Evolutionary conservation across 805 yeast species (phyloP).

Genomic region (Hanseniaspora meyeri): DNA sequence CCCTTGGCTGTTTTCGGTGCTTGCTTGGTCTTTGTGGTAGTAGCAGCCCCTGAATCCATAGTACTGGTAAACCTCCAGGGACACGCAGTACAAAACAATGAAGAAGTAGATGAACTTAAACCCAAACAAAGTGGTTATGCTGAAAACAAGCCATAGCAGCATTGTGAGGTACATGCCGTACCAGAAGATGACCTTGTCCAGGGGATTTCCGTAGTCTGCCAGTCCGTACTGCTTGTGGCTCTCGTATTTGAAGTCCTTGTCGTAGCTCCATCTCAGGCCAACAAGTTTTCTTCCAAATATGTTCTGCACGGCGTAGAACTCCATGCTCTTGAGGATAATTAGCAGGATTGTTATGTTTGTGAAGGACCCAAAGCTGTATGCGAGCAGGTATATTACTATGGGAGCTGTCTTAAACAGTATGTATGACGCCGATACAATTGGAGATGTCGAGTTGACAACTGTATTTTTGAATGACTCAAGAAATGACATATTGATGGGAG

Average conservation of each 20-base stretch:
- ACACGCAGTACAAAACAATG: constrained; percentile 53
- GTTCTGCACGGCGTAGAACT: constrained; percentile 88
- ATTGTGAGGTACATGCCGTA: constrained; percentile 54
- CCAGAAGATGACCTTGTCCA: constrained; percentile 7
- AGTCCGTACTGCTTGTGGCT: constrained; percentile 31
- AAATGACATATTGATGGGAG: neutral
- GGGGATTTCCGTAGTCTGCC: constrained; percentile 21
- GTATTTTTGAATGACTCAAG: constrained; percentile 22
- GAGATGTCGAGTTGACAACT: constrained; percentile 28
- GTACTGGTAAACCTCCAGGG: constrained; percentile 67
- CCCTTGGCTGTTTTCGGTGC: constrained; percentile 10
- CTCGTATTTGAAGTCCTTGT: constrained; percentile 31
- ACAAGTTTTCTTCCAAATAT: constrained; percentile 81
- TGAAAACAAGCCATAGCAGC: constrained; percentile 60
- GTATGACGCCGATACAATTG: constrained; percentile 24
- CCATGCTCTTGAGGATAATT: constrained; percentile 67
- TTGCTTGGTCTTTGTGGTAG: constrained; percentile 50
- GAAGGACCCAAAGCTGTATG: constrained; percentile 17
- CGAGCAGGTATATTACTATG: constrained; percentile 25
- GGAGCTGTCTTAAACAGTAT: constrained; percentile 25
- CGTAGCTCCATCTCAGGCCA: constrained; percentile 97
- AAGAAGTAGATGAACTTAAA: constrained; percentile 57
- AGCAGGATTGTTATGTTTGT: constrained; percentile 57
- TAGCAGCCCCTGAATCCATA: constrained; percentile 87
- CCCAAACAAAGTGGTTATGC: constrained; percentile 63